Conservation (phyloP, 1,139 yeast species). For the Candida tropicalis region DNA sequence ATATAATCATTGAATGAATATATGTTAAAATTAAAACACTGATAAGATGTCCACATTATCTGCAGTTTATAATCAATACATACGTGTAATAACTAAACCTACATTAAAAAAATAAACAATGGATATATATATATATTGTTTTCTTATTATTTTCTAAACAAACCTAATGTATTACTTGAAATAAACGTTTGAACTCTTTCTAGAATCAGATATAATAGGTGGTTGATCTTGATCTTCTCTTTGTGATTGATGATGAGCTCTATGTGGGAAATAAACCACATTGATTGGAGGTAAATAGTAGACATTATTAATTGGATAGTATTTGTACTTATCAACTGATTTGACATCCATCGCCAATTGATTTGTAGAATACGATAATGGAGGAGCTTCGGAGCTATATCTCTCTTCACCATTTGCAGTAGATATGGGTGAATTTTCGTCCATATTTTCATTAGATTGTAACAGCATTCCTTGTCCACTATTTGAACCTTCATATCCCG, state of each 20-base stretch:
- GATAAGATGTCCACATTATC: too few relatives aligned
- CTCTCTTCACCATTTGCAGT: conserved; percentile 2
- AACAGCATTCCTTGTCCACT: conserved; percentile 6
- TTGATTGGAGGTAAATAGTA: conserved; percentile 63
- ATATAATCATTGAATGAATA: conserved; percentile 4
- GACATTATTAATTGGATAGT: conserved; percentile 57
- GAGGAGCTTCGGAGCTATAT: conserved; percentile 12
- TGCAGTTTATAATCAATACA: not conserved
- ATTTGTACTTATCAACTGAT: conserved; percentile 41
- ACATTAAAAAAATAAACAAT: too few relatives aligned
- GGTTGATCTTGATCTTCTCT: conserved; percentile 18
- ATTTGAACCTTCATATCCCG: conserved; percentile 11
- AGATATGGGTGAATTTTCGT: conserved; percentile 14
- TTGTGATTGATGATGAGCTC: conserved; percentile 48
- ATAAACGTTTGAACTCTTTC: conserved; percentile 36
- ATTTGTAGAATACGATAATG: conserved; percentile 17
- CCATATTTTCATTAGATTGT: conserved; percentile 5
- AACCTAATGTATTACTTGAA: conserved; percentile 27
- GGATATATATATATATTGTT: too few relatives aligned
- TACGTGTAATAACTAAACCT: too few relatives aligned
- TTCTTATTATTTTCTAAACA: too few relatives aligned
- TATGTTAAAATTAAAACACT: not conserved
- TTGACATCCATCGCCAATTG: conserved; percentile 19
- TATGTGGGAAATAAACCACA: conserved; percentile 62
- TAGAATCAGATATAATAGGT: conserved; percentile 15